A percentile compares a stretch with the other conserved stretches of the same genome.
Conservation (phyloP, 2,329 filamentous ascomycete genomes). For the Chrysosporium queenslandicum region DNA sequence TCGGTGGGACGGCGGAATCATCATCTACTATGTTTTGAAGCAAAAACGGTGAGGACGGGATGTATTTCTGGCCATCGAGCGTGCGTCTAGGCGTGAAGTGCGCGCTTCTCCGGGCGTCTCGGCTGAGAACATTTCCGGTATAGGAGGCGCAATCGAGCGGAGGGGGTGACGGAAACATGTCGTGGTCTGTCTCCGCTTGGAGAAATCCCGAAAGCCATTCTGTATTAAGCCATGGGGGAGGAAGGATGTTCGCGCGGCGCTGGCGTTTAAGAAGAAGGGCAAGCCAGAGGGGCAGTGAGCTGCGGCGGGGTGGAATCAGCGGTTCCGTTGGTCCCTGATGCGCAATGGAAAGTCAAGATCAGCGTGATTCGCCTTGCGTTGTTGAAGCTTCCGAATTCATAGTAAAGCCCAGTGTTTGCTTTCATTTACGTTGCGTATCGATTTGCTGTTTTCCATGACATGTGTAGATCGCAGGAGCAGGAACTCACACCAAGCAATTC, state of each 20-base stretch:
- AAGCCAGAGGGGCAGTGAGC: slow-evolving; percentile 80
- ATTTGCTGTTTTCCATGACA: too few relatives aligned
- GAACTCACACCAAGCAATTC: slow-evolving; percentile 69
- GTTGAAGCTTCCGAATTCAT: too few relatives aligned
- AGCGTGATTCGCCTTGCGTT: neutral
- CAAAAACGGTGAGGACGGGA: slow-evolving; percentile 62
- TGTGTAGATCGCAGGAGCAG: too few relatives aligned
- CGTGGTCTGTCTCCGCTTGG: slow-evolving; percentile 64
- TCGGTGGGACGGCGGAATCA: neutral
- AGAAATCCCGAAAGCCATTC: slow-evolving; percentile 68
- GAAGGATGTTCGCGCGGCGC: slow-evolving; percentile 80
- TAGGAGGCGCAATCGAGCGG: slow-evolving; percentile 44
- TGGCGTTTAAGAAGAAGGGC: slow-evolving; percentile 91
- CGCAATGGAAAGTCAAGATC: neutral
- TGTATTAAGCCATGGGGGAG: slow-evolving; percentile 78
- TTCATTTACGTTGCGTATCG: too few relatives aligned
- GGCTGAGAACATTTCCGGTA: slow-evolving; percentile 19
- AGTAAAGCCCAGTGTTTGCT: neutral
- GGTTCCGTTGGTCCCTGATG: slow-evolving; percentile 63
- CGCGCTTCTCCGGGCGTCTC: slow-evolving; percentile 21
- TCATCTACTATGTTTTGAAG: slow-evolving; percentile 57
- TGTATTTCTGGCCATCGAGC: slow-evolving; percentile 34
- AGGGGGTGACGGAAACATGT: slow-evolving; percentile 68
- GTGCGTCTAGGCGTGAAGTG: slow-evolving; percentile 26
- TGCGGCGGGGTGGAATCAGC: slow-evolving; percentile 71